Percentiles rank a stretch among this genome's conserved stretches.
These are phyloP conservation scores for Coemansia sp. DNA, from an alignment of 192 early-diverging fungal species.

Conservation along the genomic window DNA sequence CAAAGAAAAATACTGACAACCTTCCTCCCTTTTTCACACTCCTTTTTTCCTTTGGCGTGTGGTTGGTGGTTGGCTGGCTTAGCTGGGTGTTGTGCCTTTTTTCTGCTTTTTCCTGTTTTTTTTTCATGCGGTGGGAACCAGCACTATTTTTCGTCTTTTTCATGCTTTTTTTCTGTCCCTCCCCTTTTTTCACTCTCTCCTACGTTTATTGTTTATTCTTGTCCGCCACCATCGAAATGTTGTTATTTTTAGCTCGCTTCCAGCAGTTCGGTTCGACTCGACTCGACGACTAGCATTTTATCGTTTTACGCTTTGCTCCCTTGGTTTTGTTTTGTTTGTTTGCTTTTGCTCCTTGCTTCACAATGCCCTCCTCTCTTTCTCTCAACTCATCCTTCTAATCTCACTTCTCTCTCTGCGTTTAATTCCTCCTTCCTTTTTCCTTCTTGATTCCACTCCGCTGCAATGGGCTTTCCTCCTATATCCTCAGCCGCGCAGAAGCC, in stretches of 20 bases:
- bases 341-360: neutral
- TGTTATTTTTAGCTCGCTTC: conserved; percentile 1
- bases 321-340: neutral
- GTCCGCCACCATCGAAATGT: neutral
- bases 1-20: too few species aligned
- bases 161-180: neutral
- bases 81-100: too few species aligned
- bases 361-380: neutral
- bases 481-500: conserved; percentile 7
- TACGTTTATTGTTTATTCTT: neutral
- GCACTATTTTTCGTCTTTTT: too few species aligned
- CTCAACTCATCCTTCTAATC: neutral
- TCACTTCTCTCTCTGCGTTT: neutral
- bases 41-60: too few species aligned
- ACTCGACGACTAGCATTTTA: neutral
- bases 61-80: too few species aligned
- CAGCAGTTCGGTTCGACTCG: neutral
- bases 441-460: neutral
- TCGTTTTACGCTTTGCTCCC: neutral
- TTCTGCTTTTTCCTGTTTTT: too few species aligned
- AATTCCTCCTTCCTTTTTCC: neutral
- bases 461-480: conserved; percentile 49
- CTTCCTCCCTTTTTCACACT: too few species aligned
- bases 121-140: too few species aligned
- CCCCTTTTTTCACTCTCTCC: neutral